phyloP scores from a whole-genome alignment of 306 rosid genomes.

The Bauhinia variegata region DNA sequence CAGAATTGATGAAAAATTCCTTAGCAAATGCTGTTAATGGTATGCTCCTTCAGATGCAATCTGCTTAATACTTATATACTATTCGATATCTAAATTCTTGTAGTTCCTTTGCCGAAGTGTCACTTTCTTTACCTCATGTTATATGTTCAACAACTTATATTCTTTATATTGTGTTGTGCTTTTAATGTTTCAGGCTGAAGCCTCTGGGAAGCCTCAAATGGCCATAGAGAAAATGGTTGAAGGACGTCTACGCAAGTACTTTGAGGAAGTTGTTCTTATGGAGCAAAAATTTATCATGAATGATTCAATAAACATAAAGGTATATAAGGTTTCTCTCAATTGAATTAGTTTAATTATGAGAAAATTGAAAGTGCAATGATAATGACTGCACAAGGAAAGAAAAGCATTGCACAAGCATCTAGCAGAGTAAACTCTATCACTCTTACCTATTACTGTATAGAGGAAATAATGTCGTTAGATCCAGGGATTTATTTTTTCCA shows the following conservation, averaged over 20 bases:
- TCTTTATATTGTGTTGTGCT: conserved; percentile 1
- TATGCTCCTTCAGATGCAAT: conserved; percentile 1
- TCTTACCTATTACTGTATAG: conserved; percentile 4
- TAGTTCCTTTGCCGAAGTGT: conserved; percentile 8
- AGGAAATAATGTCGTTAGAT: conserved; percentile 23
- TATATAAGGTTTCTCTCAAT: conserved; percentile 38
- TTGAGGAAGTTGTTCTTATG: conserved; percentile 88
- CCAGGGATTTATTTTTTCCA: not conserved
- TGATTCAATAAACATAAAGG: conserved; percentile 76
- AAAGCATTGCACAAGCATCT: conserved; percentile 13
- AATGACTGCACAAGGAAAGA: conserved; percentile 27
- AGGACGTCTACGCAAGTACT: conserved; percentile 88
- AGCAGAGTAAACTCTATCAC: not conserved
- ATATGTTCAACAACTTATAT: conserved; percentile 10
- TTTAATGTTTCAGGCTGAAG: conserved; percentile 72
- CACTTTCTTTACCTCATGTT: conserved; percentile 14
- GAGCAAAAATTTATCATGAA: conserved; percentile 83
- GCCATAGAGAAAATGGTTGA: conserved; percentile 95
- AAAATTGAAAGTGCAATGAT: conserved; percentile 9
- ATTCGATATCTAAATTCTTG: conserved; percentile 11
- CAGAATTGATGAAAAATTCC: conserved; percentile 14
- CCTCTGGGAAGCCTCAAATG: conserved; percentile 81
- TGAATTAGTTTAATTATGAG: conserved; percentile 19
- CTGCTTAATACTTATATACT: not conserved
- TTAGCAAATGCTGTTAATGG: conserved; percentile 7